Evolutionary conservation across 441 rosid species (phyloP).

Genomic region (Erodium chrysanthum): DNA sequence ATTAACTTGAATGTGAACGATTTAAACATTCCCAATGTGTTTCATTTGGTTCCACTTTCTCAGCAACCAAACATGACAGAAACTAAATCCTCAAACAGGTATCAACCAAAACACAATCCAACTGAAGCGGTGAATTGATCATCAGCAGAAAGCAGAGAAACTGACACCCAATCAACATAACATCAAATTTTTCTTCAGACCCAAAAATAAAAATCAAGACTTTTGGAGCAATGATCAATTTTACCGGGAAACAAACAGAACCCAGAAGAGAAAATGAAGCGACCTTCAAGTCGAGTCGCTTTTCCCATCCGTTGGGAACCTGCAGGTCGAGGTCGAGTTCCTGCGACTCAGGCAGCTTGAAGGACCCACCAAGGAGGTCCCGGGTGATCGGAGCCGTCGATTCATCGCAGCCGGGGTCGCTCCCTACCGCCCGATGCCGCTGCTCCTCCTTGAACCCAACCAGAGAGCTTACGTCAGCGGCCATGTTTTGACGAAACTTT

Average conservation of each 20-base stretch:
- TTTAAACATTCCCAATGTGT: not conserved
- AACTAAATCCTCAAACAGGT: not conserved
- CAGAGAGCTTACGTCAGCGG: constrained; percentile 60
- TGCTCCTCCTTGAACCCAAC: constrained; percentile 25
- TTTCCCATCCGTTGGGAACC: constrained; percentile 82
- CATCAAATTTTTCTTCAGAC: not conserved
- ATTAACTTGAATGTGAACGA: no score
- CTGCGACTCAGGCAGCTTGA: constrained; percentile 26
- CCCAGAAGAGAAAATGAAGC: constrained; percentile 5
- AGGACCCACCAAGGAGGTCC: constrained; percentile 48
- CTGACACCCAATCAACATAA: not conserved
- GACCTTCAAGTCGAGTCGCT: constrained; percentile 74
- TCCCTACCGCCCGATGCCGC: constrained; percentile 19
- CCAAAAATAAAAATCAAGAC: not conserved
- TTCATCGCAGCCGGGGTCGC: constrained; percentile 24
- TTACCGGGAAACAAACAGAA: constrained; percentile 24
- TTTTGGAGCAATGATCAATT: not conserved
- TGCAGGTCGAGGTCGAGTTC: constrained; percentile 75
- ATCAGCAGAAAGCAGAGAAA: no score
- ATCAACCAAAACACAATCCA: not conserved
- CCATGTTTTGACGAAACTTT: constrained; percentile 27
- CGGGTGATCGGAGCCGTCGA: constrained; percentile 41
- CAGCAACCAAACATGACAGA: constrained; percentile 19
- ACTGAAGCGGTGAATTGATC: no score
- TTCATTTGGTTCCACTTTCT: constrained; percentile 19